Base-by-base conservation (phyloP, 2,329 filamentous ascomycete genomes). In the Calonectria honghensis region DNA sequence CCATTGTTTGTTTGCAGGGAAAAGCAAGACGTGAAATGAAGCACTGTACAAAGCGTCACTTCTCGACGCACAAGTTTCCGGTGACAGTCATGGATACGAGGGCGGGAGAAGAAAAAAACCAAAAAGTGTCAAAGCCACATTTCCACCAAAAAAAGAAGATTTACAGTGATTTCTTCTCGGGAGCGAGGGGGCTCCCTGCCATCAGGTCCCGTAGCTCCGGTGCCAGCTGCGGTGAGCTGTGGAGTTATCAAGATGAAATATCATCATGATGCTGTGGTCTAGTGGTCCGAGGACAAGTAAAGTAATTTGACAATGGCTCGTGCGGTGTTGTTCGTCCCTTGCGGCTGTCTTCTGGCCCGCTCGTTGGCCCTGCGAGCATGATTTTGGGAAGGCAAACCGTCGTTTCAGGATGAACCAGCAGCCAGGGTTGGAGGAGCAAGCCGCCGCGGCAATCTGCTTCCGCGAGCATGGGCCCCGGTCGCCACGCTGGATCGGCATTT, bases 321-420 rank as follows among this genome's bases (percentile, higher is more conserved):
- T 76, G 77, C 75, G 69, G 45, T 64, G 29, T 70, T 72, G 67
- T 74, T 74, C 61, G 67, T 73, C 68, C 57, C 45, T 67, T 67
- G 50, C 65, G 73, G 75, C 74, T 69, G 57, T 72, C 64, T 48
- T 39, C 20, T 59, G 14, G 57, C n/a, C 41, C 41, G 45, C 54
- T 61, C 41, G 57, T 50, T 31, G 54, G 50, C 67, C 27, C 20
- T 51, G n/a, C 59, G 68, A 64, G 72, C 68, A 72, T 72, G 68
- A 72, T 70, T 72, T 68, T 75, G 69, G 54, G 64, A 68, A 64
- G 72, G 54, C 57, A 37, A 27, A 48, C 68, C 51, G 54, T 70
- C 48, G 77, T 80, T 79, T 75, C 77, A 80, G 73, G 73, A 39
- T 65, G 72, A 72, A 63, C 70, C 72, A 65, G 70, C 73, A 75